Evolutionary conservation across 2,329 filamentous ascomycete genomes (phyloP).

Genomic region (Arthrobotrys iridis): DNA sequence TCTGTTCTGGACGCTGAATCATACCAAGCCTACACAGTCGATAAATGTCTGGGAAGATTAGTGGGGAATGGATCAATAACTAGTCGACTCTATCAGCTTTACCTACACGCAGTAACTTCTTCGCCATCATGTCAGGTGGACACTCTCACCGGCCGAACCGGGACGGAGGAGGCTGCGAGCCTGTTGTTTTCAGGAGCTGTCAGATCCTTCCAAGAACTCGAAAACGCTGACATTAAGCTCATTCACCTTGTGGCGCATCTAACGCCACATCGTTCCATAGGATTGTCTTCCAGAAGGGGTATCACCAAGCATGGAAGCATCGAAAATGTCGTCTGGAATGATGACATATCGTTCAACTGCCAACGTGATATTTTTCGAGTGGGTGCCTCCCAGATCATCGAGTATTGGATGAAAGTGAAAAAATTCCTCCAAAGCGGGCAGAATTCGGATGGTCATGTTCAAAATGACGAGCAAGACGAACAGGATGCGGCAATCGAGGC

Average conservation of each 20-base stretch:
- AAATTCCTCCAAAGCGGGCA: slow-evolving; percentile 12
- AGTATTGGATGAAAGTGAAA: slow-evolving; percentile 39
- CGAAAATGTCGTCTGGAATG: slow-evolving; percentile 26
- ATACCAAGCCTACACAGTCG: slow-evolving; percentile 65
- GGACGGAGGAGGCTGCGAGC: slow-evolving; percentile 67
- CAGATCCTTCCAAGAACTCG: slow-evolving; percentile 64
- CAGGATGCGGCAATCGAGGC: slow-evolving; percentile 25
- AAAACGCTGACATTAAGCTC: slow-evolving; percentile 60
- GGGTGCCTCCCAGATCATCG: slow-evolving; percentile 11
- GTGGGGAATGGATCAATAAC: slow-evolving; percentile 66
- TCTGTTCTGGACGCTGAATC: slow-evolving; percentile 30
- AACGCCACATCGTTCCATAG: slow-evolving; percentile 62
- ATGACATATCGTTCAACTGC: slow-evolving; percentile 35
- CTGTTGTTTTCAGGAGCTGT: slow-evolving; percentile 66
- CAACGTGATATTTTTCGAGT: slow-evolving; percentile 44
- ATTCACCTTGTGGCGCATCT: slow-evolving; percentile 62
- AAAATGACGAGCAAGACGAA: slow-evolving; percentile 9
- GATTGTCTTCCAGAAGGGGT: slow-evolving; percentile 54
- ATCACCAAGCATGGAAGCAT: slow-evolving; percentile 18
- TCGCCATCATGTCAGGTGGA: slow-evolving; percentile 65
- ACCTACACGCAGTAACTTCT: slow-evolving; percentile 69
- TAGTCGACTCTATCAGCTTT: slow-evolving; percentile 66
- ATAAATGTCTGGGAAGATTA: slow-evolving; percentile 66
- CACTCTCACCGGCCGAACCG: slow-evolving; percentile 65
- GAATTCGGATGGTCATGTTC: background rate